Conservation (phyloP, 2,329 filamentous ascomycete genomes). For the Periglandula ipomoeae region DNA sequence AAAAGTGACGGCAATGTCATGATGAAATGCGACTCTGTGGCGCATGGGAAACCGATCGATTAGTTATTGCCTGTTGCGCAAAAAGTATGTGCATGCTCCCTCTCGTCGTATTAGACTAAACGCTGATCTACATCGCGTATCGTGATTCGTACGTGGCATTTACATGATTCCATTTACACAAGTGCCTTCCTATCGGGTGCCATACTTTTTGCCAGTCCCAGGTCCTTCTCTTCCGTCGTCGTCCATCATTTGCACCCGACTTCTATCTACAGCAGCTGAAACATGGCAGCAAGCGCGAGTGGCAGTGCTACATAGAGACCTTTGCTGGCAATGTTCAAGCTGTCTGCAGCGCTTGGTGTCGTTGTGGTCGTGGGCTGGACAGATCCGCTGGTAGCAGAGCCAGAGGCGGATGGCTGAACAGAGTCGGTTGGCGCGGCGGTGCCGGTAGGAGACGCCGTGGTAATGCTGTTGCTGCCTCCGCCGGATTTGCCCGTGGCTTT, state of each 20-base stretch:
- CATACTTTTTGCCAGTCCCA: background rate
- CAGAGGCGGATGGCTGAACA: background rate
- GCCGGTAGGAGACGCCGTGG: background rate
- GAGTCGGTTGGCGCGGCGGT: background rate
- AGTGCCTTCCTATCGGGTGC: background rate
- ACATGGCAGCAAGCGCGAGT: slow-evolving; percentile 1
- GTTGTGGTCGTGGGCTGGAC: slow-evolving; percentile 2
- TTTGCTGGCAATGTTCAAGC: background rate
- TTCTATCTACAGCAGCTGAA: background rate
- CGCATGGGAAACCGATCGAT: background rate
- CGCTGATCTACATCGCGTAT: background rate
- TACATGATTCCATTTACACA: background rate
- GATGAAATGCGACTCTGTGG: background rate
- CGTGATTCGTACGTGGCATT: background rate
- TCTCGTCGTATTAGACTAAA: background rate
- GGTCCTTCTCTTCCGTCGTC: background rate
- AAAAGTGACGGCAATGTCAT: background rate
- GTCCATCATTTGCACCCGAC: too few species aligned
- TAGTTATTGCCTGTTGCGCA: background rate
- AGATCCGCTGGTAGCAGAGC: background rate
- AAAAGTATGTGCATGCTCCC: background rate
- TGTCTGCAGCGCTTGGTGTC: background rate
- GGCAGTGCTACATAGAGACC: slow-evolving; percentile 5
- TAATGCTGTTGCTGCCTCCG: background rate
- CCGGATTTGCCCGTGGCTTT: slow-evolving; percentile 14